phyloP scores from a whole-genome alignment of 2,329 filamentous ascomycete species.

The Mycogone perniciosa region DNA sequence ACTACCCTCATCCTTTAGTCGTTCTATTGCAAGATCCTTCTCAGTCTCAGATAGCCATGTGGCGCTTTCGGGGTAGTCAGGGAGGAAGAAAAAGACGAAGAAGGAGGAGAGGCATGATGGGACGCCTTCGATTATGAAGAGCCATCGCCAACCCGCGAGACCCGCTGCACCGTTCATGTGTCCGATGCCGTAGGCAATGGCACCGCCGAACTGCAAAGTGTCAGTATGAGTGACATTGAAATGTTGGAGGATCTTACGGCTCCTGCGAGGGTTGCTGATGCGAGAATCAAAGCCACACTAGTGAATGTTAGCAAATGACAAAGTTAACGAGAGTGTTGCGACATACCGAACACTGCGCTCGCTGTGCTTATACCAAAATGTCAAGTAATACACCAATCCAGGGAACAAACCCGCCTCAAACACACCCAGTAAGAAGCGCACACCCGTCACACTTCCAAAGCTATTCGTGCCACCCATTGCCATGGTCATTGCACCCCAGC shows the following conservation, averaged over 20 bases:
- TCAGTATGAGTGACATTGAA: not conserved
- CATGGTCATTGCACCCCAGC: constrained; percentile 63
- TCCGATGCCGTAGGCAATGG: constrained; percentile 65
- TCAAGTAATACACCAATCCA: constrained; percentile 58
- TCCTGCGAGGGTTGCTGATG: constrained; percentile 62
- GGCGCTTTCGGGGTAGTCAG: constrained; percentile 61
- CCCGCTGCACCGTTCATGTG: constrained; percentile 61
- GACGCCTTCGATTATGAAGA: constrained; percentile 58
- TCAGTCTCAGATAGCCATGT: constrained; percentile 56
- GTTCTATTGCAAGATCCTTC: constrained; percentile 44
- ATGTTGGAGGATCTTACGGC: constrained; percentile 35
- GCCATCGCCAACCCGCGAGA: constrained; percentile 62
- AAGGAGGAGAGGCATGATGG: constrained; percentile 58
- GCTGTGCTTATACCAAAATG: constrained; percentile 65
- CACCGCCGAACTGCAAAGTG: constrained; percentile 50
- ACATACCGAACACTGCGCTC: constrained; percentile 57
- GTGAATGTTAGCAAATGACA: too few relatives aligned
- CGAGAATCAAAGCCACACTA: constrained; percentile 63
- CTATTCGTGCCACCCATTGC: constrained; percentile 57
- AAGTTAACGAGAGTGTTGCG: too few relatives aligned
- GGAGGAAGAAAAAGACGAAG: constrained; percentile 59
- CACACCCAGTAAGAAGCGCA: constrained; percentile 61
- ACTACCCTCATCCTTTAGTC: constrained; percentile 41
- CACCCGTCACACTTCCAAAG: constrained; percentile 57
- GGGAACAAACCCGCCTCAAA: constrained; percentile 65